Conservation (phyloP, 2,329 filamentous ascomycete genomes). For the Fusarium luffae region DNA sequence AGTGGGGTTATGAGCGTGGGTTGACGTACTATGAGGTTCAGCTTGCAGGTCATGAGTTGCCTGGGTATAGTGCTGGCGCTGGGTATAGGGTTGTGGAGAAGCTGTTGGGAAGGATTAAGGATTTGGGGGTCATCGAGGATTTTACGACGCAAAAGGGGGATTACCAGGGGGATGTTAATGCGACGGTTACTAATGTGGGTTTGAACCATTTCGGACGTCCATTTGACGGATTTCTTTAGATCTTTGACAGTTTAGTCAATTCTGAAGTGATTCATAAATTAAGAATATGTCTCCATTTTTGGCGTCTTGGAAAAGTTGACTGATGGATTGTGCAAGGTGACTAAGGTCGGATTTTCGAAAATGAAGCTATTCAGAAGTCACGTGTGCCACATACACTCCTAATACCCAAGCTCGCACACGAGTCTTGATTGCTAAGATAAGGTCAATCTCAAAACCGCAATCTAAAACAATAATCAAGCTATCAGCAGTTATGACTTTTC, state of each 20-base stretch:
- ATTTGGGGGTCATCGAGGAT: constrained; percentile 32
- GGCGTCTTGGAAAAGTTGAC: no score
- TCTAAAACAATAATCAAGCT: no score
- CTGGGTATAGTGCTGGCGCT: constrained; percentile 44
- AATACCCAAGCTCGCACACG: no score
- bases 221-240: background rate
- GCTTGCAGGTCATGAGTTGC: constrained; percentile 68
- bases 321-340: no score
- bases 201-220: constrained; percentile 11
- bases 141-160: constrained; percentile 42
- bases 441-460: no score
- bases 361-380: no score
- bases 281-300: no score
- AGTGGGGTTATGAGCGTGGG: constrained; percentile 77
- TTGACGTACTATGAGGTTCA: constrained; percentile 76
- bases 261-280: no score
- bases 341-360: no score
- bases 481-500: no score
- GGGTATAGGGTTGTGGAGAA: constrained; percentile 46
- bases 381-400: no score
- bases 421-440: no score
- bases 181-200: background rate
- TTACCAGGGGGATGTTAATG: constrained; percentile 22
- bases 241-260: rapidly evolving
- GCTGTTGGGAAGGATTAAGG: constrained; percentile 43